Base-by-base conservation (phyloP, 148 eudicot species). In the Vaccinium myrtillus region DNA sequence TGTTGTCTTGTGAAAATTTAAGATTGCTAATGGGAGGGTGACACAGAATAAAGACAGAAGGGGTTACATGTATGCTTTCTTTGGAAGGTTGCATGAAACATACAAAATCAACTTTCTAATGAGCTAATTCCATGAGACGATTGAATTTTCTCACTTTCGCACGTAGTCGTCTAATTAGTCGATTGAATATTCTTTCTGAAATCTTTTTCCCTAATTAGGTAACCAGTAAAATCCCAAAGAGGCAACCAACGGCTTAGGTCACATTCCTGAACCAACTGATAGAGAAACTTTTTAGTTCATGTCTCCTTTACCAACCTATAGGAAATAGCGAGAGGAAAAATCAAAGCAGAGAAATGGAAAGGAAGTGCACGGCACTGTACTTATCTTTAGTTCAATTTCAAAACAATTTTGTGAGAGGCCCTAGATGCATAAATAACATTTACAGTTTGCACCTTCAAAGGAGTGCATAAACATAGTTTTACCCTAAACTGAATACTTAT, bases 391-490 rank as follows among this genome's bases (percentile, higher is more conserved):
- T 30, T 21, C 53, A 39, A 39, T 39, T 39, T 39, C 43, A 39
- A 39, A 39, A 39, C 43, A 39, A 39, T 39, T 39, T 39, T 39
- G 3, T 39, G 43, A 39, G 43, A 39, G 43, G 43, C 43, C 43
- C 43, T 32, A 39, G 23, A 25, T 21, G 36, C 70, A 80, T 5
- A 80, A 61, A 59, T 32, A 43, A 46, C 3, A 46, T 46, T 23
- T 61, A 7, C 13, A 14, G 30, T 39, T n/a, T 21, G 54, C 43
- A 0, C 19, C 16, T 76, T 19, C 27, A 70, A 30, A 56, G 46
- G 81, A 82, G 43, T 50, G 1, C 71, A 15, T 53, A 8, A 54
- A 49, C 82, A 25, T 39, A 59, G 76, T 82, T 55, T 75, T 46
- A 15, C 39, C 58, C 11, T 25, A 15, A 76, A 2, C 56, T 79